Percentiles rank a stretch among this genome's conserved stretches.
phyloP scores from a whole-genome alignment of 345 rosid genomes.

The Schrenkiella parvula region DNA sequence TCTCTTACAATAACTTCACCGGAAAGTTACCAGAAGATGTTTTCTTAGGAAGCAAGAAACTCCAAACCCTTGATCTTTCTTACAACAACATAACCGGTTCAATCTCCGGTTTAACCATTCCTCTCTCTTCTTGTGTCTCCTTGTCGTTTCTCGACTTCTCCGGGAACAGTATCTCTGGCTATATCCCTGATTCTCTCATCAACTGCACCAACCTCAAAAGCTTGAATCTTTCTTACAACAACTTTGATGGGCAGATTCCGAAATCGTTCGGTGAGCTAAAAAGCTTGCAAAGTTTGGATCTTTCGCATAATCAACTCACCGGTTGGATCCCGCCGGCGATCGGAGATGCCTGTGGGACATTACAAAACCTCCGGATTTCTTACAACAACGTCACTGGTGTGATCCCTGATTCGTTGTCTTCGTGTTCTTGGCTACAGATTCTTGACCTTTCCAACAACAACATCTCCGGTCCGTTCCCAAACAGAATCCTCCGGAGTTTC shows the following conservation, averaged over 20 bases:
- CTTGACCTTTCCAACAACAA: conserved; percentile 89
- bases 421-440: conserved; percentile 63
- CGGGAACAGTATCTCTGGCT: conserved; percentile 48
- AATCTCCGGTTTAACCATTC: conserved; percentile 53
- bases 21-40: conserved; percentile 59
- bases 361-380: conserved; percentile 56
- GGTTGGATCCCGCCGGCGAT: conserved; percentile 86
- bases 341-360: conserved; percentile 62
- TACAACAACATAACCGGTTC: conserved; percentile 85
- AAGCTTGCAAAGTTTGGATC: conserved; percentile 62
- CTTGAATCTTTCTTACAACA: conserved; percentile 59
- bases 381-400: conserved; percentile 78
- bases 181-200: conserved; percentile 55
- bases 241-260: conserved; percentile 67
- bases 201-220: conserved; percentile 74
- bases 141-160: conserved; percentile 69
- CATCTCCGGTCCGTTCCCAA: conserved; percentile 72
- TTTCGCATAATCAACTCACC: conserved; percentile 64
- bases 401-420: conserved; percentile 57
- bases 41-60: conserved; percentile 47
- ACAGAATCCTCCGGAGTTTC: conserved; percentile 49
- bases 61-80: conserved; percentile 74
- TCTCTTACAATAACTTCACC: conserved; percentile 65
- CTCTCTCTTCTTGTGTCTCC: conserved; percentile 52
- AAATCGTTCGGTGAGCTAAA: conserved; percentile 49